Percentiles rank a stretch among this genome's conserved stretches.
Evolutionary conservation across 495 filamentous ascomycete species (phyloP).

Genomic region (Pseudomonodictys pantanalensis): DNA sequence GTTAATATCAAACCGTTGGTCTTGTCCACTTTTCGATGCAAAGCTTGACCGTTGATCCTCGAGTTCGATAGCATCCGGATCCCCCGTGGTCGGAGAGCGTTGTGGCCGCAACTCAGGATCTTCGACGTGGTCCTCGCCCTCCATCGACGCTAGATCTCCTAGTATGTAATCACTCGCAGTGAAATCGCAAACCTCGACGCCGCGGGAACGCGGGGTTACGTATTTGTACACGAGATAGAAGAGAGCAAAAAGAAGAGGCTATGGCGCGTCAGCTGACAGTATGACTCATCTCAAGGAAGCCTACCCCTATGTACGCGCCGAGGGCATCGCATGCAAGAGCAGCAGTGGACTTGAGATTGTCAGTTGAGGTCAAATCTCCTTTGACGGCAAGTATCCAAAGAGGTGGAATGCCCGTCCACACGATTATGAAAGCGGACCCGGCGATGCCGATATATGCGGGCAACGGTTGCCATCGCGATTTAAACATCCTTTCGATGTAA

Average conservation of each 20-base stretch:
- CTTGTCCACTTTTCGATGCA: too few relatives aligned
- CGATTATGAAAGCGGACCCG: constrained; percentile 4
- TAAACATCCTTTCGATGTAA: constrained; percentile 14
- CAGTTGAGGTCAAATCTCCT: neutral
- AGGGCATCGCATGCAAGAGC: constrained; percentile 14
- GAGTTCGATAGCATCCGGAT: too few relatives aligned
- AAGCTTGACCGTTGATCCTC: too few relatives aligned
- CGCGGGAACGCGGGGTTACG: neutral
- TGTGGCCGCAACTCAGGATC: too few relatives aligned
- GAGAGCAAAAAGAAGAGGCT: constrained; percentile 10
- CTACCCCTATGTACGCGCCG: constrained; percentile 15
- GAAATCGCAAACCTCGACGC: constrained; percentile 6
- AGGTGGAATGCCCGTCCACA: constrained; percentile 16
- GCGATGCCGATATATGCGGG: constrained; percentile 15
- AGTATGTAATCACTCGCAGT: neutral
- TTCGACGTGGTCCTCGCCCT: neutral
- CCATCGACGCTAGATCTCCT: neutral
- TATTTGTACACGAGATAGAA: constrained; percentile 20
- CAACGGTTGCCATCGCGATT: constrained; percentile 19
- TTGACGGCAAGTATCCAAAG: constrained; percentile 10
- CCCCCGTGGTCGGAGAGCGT: too few relatives aligned
- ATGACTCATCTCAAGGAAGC: neutral
- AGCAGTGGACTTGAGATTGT: constrained; percentile 2
- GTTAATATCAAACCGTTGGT: too few relatives aligned
- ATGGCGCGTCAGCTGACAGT: neutral